phyloP scores from a whole-genome alignment of 164 flowering plant genomes.

The Brasenia schreberi region DNA sequence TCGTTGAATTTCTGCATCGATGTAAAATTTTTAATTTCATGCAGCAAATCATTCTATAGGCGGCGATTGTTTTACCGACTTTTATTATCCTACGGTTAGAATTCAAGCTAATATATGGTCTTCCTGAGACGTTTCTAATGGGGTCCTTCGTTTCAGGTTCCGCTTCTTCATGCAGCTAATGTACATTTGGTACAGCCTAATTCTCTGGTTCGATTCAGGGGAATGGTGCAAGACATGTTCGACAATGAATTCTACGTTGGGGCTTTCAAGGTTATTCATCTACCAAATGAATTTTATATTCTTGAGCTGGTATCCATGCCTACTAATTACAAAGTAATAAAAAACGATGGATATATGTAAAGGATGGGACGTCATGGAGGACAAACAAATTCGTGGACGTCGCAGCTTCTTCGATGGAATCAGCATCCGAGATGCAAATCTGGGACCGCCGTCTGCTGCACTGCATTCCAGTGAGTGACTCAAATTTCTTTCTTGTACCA shows the following conservation, averaged over 20 bases:
- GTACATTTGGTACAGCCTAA: slow-evolving; percentile 40
- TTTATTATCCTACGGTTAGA: not conserved
- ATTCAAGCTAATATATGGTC: not conserved
- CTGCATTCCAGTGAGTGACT: slow-evolving; percentile 63
- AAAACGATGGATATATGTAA: not conserved
- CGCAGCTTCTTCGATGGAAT: slow-evolving; percentile 34
- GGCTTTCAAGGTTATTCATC: slow-evolving; percentile 58
- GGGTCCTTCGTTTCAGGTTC: slow-evolving; percentile 35
- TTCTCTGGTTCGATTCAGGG: slow-evolving; percentile 67
- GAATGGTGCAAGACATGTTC: slow-evolving; percentile 92
- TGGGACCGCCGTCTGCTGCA: slow-evolving; percentile 86
- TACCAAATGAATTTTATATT: not conserved
- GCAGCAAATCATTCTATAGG: not conserved
- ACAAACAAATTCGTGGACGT: slow-evolving; percentile 70
- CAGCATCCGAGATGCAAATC: slow-evolving; percentile 37
- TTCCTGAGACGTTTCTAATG: not conserved
- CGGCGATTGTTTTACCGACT: not conserved
- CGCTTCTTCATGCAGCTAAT: slow-evolving; percentile 38
- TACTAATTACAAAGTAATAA: too few species aligned
- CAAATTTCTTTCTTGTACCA: not conserved
- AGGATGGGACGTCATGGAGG: slow-evolving; percentile 74
- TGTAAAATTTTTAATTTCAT: not conserved
- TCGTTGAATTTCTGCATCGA: not conserved
- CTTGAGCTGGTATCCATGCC: not conserved
- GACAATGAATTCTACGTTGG: slow-evolving; percentile 85